A percentile compares a stretch with the other conserved stretches of the same genome.
Conservation (phyloP, 1,284 basidiomycete genomes). For the Rhizopogon parksii region DNA sequence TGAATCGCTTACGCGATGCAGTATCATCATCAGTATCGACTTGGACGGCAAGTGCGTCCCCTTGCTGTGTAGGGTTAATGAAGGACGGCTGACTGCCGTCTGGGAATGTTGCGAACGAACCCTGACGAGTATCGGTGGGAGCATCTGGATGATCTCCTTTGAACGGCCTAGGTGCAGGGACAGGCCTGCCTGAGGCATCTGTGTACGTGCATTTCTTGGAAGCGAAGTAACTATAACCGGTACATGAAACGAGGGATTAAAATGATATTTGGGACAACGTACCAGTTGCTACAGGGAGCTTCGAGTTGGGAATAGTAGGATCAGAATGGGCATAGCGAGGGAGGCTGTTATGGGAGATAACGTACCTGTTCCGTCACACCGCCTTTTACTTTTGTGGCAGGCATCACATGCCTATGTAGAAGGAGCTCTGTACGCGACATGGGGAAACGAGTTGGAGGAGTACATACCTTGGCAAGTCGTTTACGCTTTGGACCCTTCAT, state of each 20-base stretch:
- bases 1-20: conserved; percentile 22
- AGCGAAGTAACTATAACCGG: conserved; percentile 57
- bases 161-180: conserved; percentile 56
- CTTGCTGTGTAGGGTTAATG: conserved; percentile 10
- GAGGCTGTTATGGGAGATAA: conserved; percentile 16
- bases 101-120: conserved; percentile 11
- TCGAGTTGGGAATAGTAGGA: conserved; percentile 8
- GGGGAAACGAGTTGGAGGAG: conserved; percentile 5
- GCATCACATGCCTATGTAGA: conserved; percentile 63
- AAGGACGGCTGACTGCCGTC: conserved; percentile 18
- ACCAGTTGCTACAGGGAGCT: conserved; percentile 82
- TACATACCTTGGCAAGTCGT: conserved; percentile 58
- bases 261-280: conserved; percentile 16
- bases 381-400: conserved; percentile 75
- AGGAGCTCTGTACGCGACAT: conserved; percentile 6
- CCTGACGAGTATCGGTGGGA: conserved; percentile 16
- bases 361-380: conserved; percentile 74
- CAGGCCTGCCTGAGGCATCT: conserved; percentile 67
- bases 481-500: conserved; percentile 60
- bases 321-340: conserved; percentile 10
- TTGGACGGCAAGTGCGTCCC: conserved; percentile 13
- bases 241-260: conserved; percentile 7
- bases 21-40: conserved; percentile 26
- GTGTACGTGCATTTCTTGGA: conserved; percentile 76
- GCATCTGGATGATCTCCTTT: conserved; percentile 20